These are phyloP conservation scores for Haplographium delicatum DNA, from an alignment of 495 filamentous ascomycete genomes.

Conservation along the genomic window DNA sequence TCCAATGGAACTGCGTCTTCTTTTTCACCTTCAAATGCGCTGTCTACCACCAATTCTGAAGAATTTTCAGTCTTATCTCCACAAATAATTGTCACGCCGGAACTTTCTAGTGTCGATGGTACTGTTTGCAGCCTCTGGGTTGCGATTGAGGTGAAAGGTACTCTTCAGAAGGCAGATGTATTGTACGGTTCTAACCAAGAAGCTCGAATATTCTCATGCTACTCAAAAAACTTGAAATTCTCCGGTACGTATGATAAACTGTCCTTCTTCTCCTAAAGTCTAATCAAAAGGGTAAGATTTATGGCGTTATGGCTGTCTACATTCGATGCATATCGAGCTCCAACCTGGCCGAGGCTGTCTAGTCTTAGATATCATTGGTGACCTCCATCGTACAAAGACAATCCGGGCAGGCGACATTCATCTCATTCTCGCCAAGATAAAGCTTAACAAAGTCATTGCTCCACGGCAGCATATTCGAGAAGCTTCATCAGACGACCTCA, in stretches of 20 bases:
- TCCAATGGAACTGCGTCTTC: background rate
- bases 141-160: conserved; percentile 40
- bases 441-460: conserved; percentile 1
- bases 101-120: conserved; percentile 40
- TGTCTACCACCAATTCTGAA: background rate
- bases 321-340: conserved; percentile 20
- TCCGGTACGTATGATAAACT: background rate
- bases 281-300: no score
- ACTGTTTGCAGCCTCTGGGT: conserved; percentile 36
- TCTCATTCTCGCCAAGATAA: conserved; percentile 22
- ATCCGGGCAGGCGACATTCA: conserved; percentile 25
- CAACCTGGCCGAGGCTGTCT: conserved; percentile 9
- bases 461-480: background rate
- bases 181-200: background rate
- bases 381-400: conserved; percentile 12
- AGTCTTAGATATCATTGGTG: conserved; percentile 15
- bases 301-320: conserved; percentile 8
- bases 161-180: conserved; percentile 12
- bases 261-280: no score
- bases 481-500: conserved; percentile 37
- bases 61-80: conserved; percentile 35
- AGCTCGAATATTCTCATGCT: background rate
- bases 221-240: background rate
- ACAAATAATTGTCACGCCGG: conserved; percentile 43
- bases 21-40: background rate